Percentiles rank a stretch among this genome's conserved stretches.
These are phyloP conservation scores for Ambispora gerdemannii DNA, from an alignment of 192 early-diverging fungal genomes.

Conservation along the genomic window DNA sequence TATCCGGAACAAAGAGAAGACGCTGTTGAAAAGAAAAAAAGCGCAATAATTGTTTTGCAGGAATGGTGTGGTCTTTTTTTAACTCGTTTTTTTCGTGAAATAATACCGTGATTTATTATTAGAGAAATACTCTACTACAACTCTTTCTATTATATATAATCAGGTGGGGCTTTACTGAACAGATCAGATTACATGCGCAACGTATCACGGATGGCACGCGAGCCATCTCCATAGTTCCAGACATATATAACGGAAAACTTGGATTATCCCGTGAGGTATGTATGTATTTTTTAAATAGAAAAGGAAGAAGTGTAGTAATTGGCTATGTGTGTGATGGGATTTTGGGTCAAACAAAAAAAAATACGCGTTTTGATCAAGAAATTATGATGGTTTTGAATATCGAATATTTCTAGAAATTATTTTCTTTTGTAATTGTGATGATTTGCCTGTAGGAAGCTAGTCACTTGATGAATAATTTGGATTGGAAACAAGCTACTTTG, in stretches of 20 bases:
- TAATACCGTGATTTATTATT: no score
- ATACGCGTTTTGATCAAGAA: no score
- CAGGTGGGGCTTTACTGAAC: constrained; percentile 45
- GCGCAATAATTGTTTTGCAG: constrained; percentile 6
- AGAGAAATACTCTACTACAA: no score
- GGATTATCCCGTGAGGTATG: constrained; percentile 41
- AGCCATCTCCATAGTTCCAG: constrained; percentile 42
- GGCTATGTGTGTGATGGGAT: no score
- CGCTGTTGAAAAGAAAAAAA: constrained; percentile 13
- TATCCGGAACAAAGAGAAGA: no score
- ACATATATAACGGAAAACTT: constrained; percentile 51
- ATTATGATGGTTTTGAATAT: no score
- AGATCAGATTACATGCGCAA: constrained; percentile 46
- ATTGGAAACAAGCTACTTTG: constrained; percentile 40
- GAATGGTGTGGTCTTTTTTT: background rate
- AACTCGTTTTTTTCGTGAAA: background rate
- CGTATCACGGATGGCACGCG: constrained; percentile 44
- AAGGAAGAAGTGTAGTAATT: no score
- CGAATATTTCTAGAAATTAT: no score
- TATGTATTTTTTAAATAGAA: background rate
- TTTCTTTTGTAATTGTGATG: no score
- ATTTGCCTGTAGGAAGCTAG: constrained; percentile 39
- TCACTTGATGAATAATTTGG: constrained; percentile 49
- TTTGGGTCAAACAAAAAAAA: no score
- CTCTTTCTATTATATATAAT: background rate